Conservation (phyloP, 1,284 basidiomycete genomes). For the Trichosporon coremiiforme region DNA sequence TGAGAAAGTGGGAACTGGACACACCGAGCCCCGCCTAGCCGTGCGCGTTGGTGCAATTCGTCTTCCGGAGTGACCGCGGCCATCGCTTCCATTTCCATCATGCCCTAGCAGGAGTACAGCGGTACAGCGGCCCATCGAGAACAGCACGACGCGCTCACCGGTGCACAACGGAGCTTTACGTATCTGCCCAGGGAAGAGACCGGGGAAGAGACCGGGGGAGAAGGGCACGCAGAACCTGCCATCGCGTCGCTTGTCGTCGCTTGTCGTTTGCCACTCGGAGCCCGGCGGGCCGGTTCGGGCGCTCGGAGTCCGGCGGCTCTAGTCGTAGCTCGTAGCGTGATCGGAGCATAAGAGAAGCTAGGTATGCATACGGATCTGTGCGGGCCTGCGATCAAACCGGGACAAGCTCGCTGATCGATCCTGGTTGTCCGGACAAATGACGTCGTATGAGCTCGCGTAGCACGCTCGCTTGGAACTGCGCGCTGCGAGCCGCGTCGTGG, state of each 20-base stretch:
- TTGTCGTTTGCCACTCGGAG: not conserved
- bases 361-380: not conserved
- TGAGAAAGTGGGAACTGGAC: not conserved
- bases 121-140: too few species aligned
- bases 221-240: too few species aligned
- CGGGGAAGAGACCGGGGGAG: too few species aligned
- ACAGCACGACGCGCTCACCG: too few species aligned
- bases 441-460: not conserved
- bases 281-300: too few species aligned
- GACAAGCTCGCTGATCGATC: not conserved
- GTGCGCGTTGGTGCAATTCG: too few species aligned
- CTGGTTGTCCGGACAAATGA: not conserved
- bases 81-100: too few species aligned
- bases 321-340: not conserved
- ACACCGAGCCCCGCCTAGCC: too few species aligned
- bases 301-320: not conserved
- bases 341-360: not conserved
- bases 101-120: too few species aligned
- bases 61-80: too few species aligned
- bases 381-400: not conserved
- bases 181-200: too few species aligned
- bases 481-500: not conserved
- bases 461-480: not conserved
- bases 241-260: not conserved
- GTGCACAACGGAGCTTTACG: too few species aligned